Evolutionary conservation across 1,139 yeast genomes (phyloP).

Genomic region (Taphrina communis): DNA sequence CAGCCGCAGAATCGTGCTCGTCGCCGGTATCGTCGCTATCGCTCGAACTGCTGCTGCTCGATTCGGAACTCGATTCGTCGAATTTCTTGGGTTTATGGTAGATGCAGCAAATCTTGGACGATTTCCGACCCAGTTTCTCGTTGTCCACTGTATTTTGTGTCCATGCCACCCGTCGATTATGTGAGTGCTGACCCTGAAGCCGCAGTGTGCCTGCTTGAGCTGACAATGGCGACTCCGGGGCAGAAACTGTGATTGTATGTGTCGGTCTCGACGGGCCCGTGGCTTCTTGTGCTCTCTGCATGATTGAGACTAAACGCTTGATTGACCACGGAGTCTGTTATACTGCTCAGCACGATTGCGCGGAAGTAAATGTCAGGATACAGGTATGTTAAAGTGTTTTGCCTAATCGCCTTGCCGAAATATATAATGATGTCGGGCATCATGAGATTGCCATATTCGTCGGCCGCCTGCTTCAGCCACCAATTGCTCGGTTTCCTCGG

Average conservation of each 20-base stretch:
- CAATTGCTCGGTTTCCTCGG: not conserved
- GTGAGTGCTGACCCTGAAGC: conserved; percentile 28
- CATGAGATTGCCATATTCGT: not conserved
- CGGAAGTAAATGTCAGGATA: too few species aligned
- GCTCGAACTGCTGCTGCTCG: conserved; percentile 36
- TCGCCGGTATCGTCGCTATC: conserved; percentile 35
- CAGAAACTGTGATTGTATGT: conserved; percentile 14
- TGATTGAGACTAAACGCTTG: not conserved
- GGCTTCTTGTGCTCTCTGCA: conserved; percentile 16
- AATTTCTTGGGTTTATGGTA: conserved; percentile 42
- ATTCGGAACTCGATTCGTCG: conserved; percentile 42
- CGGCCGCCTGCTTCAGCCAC: not conserved
- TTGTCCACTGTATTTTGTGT: conserved; percentile 43
- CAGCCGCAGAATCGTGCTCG: conserved; percentile 15
- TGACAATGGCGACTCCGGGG: not conserved
- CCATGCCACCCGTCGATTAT: conserved; percentile 43
- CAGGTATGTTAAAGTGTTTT: too few species aligned
- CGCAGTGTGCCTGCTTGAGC: conserved; percentile 23
- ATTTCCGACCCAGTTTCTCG: conserved; percentile 42
- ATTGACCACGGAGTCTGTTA: too few species aligned
- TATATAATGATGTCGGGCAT: not conserved
- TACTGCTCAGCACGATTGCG: too few species aligned
- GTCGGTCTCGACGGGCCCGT: conserved; percentile 24
- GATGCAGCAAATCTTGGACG: conserved; percentile 44
- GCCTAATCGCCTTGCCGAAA: too few species aligned